Conservation (phyloP, 257 asterid genomes). For the Striga asiatica region DNA sequence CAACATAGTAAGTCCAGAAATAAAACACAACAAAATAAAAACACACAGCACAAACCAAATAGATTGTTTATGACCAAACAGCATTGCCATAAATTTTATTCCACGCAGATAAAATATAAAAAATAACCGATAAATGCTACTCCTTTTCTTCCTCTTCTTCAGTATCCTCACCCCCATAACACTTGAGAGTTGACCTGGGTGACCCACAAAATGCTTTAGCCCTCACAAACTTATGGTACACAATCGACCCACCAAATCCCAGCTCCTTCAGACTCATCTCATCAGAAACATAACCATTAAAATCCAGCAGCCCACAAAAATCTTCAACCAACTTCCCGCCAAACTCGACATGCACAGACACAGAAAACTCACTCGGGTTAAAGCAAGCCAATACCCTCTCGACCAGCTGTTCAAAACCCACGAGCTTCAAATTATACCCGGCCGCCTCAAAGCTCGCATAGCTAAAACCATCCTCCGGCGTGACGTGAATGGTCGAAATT, state of each 20-base stretch:
- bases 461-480: slow-evolving; percentile 84
- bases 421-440: slow-evolving; percentile 44
- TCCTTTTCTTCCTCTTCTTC: slow-evolving; percentile 72
- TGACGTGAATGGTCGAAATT: slow-evolving; percentile 62
- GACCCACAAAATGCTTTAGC: slow-evolving; percentile 37
- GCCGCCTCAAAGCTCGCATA: slow-evolving; percentile 84
- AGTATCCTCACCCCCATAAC: slow-evolving; percentile 48
- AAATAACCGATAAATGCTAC: slow-evolving; percentile 28
- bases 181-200: slow-evolving; percentile 65
- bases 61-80: background rate
- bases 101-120: background rate
- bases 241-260: slow-evolving; percentile 47
- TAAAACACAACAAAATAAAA: background rate
- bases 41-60: background rate
- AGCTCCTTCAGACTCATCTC: slow-evolving; percentile 44
- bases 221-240: slow-evolving; percentile 56
- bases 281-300: slow-evolving; percentile 34
- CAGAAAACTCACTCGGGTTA: slow-evolving; percentile 47
- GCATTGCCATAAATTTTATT: slow-evolving; percentile 11
- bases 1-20: background rate
- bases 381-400: slow-evolving; percentile 64
- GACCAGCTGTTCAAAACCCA: slow-evolving; percentile 32
- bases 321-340: slow-evolving; percentile 29
- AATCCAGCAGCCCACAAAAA: slow-evolving; percentile 19
- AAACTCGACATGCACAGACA: slow-evolving; percentile 43